A percentile compares a stretch with the other conserved stretches of the same genome.
Evolutionary conservation across 139 green algal species (phyloP).

Genomic region (Chlorella sp.): DNA sequence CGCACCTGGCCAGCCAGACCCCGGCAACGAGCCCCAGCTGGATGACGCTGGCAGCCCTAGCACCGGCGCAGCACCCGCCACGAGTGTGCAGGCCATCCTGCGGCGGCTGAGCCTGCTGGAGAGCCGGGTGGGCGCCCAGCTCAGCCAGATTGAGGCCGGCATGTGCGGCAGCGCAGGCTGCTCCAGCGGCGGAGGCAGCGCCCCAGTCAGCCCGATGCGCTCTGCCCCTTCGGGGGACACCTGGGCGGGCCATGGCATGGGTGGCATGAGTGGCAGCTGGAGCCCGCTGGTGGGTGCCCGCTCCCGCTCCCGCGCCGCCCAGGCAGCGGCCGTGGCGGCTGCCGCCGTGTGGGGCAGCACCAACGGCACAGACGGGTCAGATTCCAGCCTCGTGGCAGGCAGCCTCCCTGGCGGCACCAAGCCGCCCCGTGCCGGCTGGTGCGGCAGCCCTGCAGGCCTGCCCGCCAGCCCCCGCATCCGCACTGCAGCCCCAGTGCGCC

Average conservation of each 20-base stretch:
- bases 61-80: not conserved
- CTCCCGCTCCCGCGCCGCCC: not conserved
- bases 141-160: not conserved
- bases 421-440: no score
- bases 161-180: not conserved
- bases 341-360: not conserved
- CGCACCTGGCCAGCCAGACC: no score
- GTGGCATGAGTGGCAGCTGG: not conserved
- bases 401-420: not conserved
- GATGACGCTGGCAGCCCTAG: not conserved
- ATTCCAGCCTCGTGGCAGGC: not conserved
- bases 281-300: not conserved
- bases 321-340: not conserved
- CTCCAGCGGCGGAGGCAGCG: not conserved
- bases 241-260: not conserved
- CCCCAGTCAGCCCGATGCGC: slow-evolving; percentile 1
- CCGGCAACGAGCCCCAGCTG: no score
- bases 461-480: not conserved
- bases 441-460: no score
- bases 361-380: not conserved
- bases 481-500: not conserved
- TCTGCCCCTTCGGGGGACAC: not conserved
- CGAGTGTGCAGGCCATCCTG: not conserved
- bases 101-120: slow-evolving; percentile 18
- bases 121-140: not conserved